Evolutionary conservation across 108 stramenopile genomes (phyloP).

Genomic region (Bacterosira constricta): DNA sequence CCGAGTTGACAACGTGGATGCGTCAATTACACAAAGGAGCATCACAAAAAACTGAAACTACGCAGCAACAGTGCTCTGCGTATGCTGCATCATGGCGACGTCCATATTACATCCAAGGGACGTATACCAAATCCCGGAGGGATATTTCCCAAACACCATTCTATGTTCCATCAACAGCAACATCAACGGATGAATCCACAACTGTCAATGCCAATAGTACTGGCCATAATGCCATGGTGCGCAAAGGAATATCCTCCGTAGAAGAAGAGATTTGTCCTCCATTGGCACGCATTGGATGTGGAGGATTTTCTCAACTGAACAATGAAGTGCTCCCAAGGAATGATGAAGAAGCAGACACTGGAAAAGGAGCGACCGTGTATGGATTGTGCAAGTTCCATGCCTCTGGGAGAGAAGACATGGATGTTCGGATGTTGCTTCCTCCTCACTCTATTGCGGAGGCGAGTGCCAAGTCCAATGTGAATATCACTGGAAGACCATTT

Average conservation of each 20-base stretch:
- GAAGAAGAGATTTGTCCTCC: conserved; percentile 78
- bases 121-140: conserved; percentile 73
- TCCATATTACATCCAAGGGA: conserved; percentile 69
- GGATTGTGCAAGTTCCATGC: conserved; percentile 88
- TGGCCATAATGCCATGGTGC: conserved; percentile 26
- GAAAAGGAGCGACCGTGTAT: conserved; percentile 45
- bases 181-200: not conserved
- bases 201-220: not conserved
- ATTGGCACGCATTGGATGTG: conserved; percentile 39
- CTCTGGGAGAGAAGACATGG: conserved; percentile 89
- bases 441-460: conserved; percentile 22
- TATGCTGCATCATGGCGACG: conserved; percentile 64
- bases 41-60: not conserved
- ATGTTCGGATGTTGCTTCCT: conserved; percentile 86
- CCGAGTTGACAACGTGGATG: conserved; percentile 11
- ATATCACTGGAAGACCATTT: conserved; percentile 74
- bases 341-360: conserved; percentile 2
- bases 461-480: conserved; percentile 18
- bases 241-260: conserved; percentile 71
- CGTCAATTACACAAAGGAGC: not conserved
- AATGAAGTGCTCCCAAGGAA: conserved; percentile 24
- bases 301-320: conserved; percentile 68
- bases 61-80: not conserved
- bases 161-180: conserved; percentile 47
- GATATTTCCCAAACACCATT: conserved; percentile 84